Evolutionary conservation across 805 yeast species (phyloP), one percentile per base, ranked within the genome.

Genomic region (Yamadazyma akitaensis): DNA sequence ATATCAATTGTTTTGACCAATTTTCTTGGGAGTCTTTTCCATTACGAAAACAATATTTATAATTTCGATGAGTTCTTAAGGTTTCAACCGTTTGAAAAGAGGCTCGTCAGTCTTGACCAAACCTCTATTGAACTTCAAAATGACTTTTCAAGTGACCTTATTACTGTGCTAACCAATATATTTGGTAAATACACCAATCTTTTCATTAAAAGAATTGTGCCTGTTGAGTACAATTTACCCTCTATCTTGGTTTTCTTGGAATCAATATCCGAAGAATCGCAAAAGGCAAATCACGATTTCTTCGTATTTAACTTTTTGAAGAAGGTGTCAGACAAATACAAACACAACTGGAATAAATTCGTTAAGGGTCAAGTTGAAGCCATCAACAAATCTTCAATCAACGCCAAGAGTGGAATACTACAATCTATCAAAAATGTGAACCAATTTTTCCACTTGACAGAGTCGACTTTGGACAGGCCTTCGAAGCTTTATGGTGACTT

Each of bases 251-350:
- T 61, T 2, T 61, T 62, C 25, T 46, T 72, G 43, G 67, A 63
- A 32, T 48, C 51, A 56, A 61, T 51, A 47, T 54, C 41, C 42
- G 62, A 33, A 46, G 77, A 53, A 59, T 75, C 62, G 16, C 75
- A 75, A 9, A 65, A 77, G 8, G 70, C 84, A 1, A 78, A 80
- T 59, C 90, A 84, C 57, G 96, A 87, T 51, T 88, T 76, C 54
- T 59, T 72, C 33, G 65, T 77, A 17, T 67, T 77, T 48, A 71
- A 75, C 34, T 68, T 75, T 43, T 68, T 84, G 50, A 71, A 69
- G 28, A 79, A 78, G 49, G 53, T 82, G 5, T 64, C 70, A n/a
- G 80, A 80, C 25, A 78, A 77, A 58, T 67, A 81, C 37, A 65
- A 65, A 35, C 64, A 63, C 31, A 68, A 70, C 14, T 88, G 96